These are phyloP conservation scores for Ustulina deusta DNA, from an alignment of 2,329 filamentous ascomycete species.

Conservation along the genomic window DNA sequence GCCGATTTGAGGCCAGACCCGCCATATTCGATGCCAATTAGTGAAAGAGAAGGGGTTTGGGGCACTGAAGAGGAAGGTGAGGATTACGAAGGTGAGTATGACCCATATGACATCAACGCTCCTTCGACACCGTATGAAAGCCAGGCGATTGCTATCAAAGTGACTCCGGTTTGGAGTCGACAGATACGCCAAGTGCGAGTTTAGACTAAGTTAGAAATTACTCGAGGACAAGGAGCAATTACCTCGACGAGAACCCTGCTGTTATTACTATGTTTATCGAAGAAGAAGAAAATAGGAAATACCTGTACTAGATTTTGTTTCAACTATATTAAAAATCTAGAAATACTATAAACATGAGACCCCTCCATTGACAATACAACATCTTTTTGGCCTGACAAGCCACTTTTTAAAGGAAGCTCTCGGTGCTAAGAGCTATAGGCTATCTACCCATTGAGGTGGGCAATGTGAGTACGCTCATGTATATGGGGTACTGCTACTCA, in stretches of 20 bases:
- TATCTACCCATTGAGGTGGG: too few relatives aligned
- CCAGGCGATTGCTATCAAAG: slow-evolving; percentile 36
- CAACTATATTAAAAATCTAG: neutral
- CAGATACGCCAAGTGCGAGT: slow-evolving; percentile 33
- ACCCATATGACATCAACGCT: slow-evolving; percentile 12
- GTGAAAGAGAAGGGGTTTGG: neutral
- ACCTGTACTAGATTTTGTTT: neutral
- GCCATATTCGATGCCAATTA: neutral
- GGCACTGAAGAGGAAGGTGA: neutral
- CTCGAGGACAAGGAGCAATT: neutral
- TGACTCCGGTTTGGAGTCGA: slow-evolving; percentile 31
- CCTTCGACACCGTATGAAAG: slow-evolving; percentile 19
- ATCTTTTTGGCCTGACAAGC: too few relatives aligned
- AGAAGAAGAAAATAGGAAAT: neutral
- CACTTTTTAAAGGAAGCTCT: too few relatives aligned
- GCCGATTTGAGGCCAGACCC: slow-evolving; percentile 5
- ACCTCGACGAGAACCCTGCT: neutral
- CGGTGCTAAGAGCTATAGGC: too few relatives aligned
- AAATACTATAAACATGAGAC: too few relatives aligned
- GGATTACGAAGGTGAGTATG: slow-evolving; percentile 14
- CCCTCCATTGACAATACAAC: too few relatives aligned
- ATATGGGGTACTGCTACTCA: too few relatives aligned
- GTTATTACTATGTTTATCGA: too few relatives aligned
- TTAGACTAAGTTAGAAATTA: neutral
- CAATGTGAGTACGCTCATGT: too few relatives aligned